Percentiles rank a stretch among this genome's conserved stretches.
These are phyloP conservation scores for Aristolochia californica DNA, from an alignment of 164 flowering plant genomes.

Conservation along the genomic window DNA sequence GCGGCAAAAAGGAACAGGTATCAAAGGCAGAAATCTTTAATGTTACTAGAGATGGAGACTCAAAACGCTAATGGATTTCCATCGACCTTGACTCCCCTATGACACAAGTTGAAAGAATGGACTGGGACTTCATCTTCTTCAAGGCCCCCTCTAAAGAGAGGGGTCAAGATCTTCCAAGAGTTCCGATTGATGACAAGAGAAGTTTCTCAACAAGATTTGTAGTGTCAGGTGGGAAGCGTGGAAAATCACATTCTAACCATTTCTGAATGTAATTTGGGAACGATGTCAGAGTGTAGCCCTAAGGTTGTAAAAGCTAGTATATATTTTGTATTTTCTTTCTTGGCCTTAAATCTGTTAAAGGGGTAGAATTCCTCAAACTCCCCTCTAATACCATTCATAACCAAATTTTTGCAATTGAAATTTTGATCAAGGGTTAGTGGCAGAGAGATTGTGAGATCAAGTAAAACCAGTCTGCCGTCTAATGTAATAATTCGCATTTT, in stretches of 20 bases:
- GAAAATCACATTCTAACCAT: neutral
- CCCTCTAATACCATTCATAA: too few relatives aligned
- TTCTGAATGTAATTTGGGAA: neutral
- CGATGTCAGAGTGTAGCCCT: too few relatives aligned
- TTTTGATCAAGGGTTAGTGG: too few relatives aligned
- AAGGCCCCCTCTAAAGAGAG: neutral
- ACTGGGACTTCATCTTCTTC: neutral
- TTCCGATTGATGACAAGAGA: neutral
- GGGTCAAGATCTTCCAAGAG: neutral
- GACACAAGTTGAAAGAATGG: neutral
- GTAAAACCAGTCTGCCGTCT: too few relatives aligned
- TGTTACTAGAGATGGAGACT: constrained; percentile 94
- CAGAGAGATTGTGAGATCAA: too few relatives aligned
- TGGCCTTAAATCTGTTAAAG: too few relatives aligned
- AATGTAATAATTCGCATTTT: too few relatives aligned
- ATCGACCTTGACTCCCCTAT: constrained; percentile 38
- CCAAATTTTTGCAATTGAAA: too few relatives aligned
- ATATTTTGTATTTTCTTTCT: too few relatives aligned
- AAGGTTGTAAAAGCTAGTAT: too few relatives aligned
- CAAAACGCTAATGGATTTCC: constrained; percentile 73
- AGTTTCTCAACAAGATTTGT: too few relatives aligned
- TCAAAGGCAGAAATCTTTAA: constrained; percentile 87
- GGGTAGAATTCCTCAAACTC: too few relatives aligned
- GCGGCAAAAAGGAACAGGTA: constrained; percentile 90
- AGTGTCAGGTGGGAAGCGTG: neutral